Base-by-base conservation (phyloP, 768 basidiomycete species). In the Mycena rebaudengoi region DNA sequence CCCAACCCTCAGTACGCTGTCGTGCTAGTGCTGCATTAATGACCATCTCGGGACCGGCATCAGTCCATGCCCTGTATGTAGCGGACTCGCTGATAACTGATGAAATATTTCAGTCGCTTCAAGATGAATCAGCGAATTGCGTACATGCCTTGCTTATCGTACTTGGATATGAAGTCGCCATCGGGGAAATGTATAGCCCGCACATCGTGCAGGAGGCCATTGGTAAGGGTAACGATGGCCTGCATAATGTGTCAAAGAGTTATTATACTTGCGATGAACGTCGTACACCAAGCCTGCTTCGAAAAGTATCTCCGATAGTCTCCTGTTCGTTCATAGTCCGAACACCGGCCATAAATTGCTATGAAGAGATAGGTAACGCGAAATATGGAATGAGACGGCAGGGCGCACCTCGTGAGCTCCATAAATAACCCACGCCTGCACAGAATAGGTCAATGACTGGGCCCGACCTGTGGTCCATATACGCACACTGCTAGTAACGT, bases 401-500 rank as follows among this genome's bases (percentile, higher is more conserved):
- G n/a, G n/a, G n/a, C n/a, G n/a, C n/a, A 62, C 70, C 46, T 69
- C 55, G 28, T 72, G 58, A 12, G 70, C 71, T 18, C 26, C 25
- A 41, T 60, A 48, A 18, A 72, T 59, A 10, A 68, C 62, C 68
- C 67, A 72, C 13, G 70, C 70, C 70, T 72, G 26, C 16, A n/a
- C 14, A 16, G 30, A 10, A 26, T 39, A 35, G 23, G 30, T 50
- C 7, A 4, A 5, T 39, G 32, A 58, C 35, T n/a, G n/a, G n/a
- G n/a, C n/a, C n/a, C n/a, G n/a, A n/a, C n/a, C n/a, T n/a, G n/a
- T n/a, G n/a, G n/a, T n/a, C n/a, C n/a, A n/a, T n/a, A n/a, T n/a
- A n/a, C n/a, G n/a, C 33, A 68, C 66, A 23, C 67, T 53, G 33
- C 57, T 65, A 4, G 11, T n/a, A 3, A 43, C 18, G 20, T 49